phyloP scores from a whole-genome alignment of 2,329 filamentous ascomycete species.

The Blumeriella jaapii region DNA sequence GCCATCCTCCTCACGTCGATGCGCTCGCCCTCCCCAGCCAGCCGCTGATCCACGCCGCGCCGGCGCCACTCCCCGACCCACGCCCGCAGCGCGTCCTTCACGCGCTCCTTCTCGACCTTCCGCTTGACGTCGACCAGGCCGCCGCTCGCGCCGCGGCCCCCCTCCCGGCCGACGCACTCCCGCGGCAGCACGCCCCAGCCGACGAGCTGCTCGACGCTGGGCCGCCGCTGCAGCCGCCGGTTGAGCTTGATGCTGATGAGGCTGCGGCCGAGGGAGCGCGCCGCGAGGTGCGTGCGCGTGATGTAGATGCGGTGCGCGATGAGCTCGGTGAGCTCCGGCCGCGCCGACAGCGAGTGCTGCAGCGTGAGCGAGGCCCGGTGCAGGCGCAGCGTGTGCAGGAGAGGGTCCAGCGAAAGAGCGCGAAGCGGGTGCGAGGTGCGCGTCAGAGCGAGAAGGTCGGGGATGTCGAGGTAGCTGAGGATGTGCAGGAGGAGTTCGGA shows the following conservation, averaged over 20 bases:
- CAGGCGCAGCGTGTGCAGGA: slow-evolving; percentile 52
- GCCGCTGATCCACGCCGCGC: slow-evolving; percentile 24
- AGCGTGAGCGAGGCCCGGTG: slow-evolving; percentile 43
- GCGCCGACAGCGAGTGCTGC: slow-evolving; percentile 42
- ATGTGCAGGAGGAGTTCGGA: slow-evolving; percentile 34
- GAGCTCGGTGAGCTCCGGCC: slow-evolving; percentile 50
- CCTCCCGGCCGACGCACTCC: slow-evolving; percentile 40
- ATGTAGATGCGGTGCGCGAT: slow-evolving; percentile 55
- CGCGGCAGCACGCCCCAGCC: slow-evolving; percentile 51
- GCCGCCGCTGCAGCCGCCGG: slow-evolving; percentile 46
- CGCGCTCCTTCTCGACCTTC: slow-evolving; percentile 52
- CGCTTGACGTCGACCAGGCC: slow-evolving; percentile 52
- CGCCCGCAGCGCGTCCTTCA: slow-evolving; percentile 53
- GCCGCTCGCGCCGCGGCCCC: slow-evolving; percentile 37
- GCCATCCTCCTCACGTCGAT: slow-evolving; percentile 30
- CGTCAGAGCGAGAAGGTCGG: slow-evolving; percentile 33
- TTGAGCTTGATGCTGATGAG: slow-evolving; percentile 54
- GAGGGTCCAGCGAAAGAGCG: slow-evolving; percentile 48
- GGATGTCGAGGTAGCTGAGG: slow-evolving; percentile 33
- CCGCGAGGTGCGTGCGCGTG: slow-evolving; percentile 53
- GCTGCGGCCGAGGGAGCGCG: slow-evolving; percentile 49
- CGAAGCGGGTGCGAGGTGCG: slow-evolving; percentile 43
- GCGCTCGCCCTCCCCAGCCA: slow-evolving; percentile 22
- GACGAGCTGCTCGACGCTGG: slow-evolving; percentile 48
- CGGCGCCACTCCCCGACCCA: slow-evolving; percentile 43